Conservation (phyloP, 495 filamentous ascomycete species). For the Penicillium simplicissimum region DNA sequence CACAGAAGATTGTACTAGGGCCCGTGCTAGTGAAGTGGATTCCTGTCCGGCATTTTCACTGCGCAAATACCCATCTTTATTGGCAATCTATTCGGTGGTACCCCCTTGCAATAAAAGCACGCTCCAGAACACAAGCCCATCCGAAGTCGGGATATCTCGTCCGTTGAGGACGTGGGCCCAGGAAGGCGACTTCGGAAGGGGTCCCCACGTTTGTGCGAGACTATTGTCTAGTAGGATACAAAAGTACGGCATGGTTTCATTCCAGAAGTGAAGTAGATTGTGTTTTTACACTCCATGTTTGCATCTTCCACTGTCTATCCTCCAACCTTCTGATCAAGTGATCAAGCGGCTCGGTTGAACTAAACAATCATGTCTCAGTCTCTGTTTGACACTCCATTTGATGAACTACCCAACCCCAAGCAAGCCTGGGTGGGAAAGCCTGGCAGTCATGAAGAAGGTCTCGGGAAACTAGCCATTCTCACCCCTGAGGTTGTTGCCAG, state of each 20-base stretch:
- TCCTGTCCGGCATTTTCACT: neutral
- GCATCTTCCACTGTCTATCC: neutral
- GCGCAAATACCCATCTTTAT: neutral
- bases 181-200: neutral
- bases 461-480: constrained; percentile 44
- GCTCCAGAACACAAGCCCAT: too few species aligned
- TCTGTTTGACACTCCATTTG: constrained; percentile 36
- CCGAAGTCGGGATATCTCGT: too few species aligned
- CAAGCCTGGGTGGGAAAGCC: constrained; percentile 47
- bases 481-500: constrained; percentile 44
- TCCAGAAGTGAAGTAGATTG: neutral
- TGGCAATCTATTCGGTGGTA: neutral
- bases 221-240: neutral
- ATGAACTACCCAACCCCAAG: constrained; percentile 44
- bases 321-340: too few species aligned
- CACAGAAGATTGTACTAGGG: neutral
- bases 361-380: constrained; percentile 20
- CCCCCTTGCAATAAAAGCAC: too few species aligned
- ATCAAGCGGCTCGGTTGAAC: neutral
- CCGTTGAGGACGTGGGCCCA: too few species aligned
- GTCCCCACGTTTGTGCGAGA: neutral
- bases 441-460: constrained; percentile 43
- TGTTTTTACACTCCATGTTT: neutral
- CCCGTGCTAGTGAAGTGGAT: neutral
- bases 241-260: neutral